Percentiles rank a stretch among this genome's conserved stretches.
Evolutionary conservation across 2,329 filamentous ascomycete genomes (phyloP).

Genomic region (Trematosphaeria pertusa): DNA sequence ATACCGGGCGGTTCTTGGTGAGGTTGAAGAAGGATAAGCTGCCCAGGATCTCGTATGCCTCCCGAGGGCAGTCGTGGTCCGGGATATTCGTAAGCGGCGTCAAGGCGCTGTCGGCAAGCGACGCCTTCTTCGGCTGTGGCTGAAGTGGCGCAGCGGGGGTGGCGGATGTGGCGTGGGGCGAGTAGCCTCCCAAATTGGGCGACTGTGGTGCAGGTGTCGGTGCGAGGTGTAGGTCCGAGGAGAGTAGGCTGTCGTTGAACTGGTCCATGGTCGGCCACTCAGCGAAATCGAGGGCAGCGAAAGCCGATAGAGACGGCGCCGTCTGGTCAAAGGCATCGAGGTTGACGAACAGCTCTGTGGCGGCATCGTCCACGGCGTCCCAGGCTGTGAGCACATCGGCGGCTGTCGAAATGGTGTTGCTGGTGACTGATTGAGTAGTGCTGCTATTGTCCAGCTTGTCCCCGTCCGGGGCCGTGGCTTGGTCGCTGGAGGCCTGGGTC

Average conservation of each 20-base stretch:
- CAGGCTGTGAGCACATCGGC: neutral
- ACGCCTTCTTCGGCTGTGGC: no score
- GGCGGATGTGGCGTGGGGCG: no score
- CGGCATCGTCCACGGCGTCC: neutral
- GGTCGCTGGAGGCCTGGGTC: no score
- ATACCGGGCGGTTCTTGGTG: neutral
- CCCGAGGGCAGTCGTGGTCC: conserved; percentile 17
- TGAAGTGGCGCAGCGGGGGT: no score
- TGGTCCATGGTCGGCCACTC: neutral
- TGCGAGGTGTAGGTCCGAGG: no score
- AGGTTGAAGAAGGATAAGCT: conserved; percentile 7
- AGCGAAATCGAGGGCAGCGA: neutral
- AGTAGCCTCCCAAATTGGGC: no score
- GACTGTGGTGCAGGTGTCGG: no score
- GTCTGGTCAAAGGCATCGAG: neutral
- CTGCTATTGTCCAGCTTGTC: no score
- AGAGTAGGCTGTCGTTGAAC: neutral
- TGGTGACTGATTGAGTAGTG: no score
- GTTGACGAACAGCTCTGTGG: neutral
- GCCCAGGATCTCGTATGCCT: conserved; percentile 15
- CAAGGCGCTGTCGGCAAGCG: no score
- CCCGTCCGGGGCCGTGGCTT: no score
- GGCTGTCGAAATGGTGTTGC: neutral
- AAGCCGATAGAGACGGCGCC: neutral
- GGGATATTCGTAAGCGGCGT: no score